phyloP scores from a whole-genome alignment of 371 early-diverging fungal species.

The Lichtheimia hyalospora region DNA sequence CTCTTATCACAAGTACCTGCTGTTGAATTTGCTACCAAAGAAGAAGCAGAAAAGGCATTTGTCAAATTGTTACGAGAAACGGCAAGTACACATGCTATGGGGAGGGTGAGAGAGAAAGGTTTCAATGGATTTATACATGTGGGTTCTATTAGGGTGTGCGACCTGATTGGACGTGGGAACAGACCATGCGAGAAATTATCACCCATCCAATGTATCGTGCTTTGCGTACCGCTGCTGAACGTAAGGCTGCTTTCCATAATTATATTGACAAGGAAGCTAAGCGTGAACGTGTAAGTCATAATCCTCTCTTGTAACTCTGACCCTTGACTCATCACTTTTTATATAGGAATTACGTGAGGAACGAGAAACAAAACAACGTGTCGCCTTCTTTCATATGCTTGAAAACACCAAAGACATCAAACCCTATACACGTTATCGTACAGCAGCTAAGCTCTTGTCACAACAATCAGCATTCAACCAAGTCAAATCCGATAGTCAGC shows the following conservation, averaged over 20 bases:
- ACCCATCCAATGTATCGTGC: conserved; percentile 85
- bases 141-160: conserved; percentile 61
- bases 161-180: conserved; percentile 89
- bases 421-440: conserved; percentile 52
- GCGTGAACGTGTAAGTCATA: conserved; percentile 46
- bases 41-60: conserved; percentile 88
- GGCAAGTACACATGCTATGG: conserved; percentile 36
- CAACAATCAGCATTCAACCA: conserved; percentile 50
- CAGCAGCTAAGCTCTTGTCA: conserved; percentile 44
- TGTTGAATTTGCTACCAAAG: conserved; percentile 70
- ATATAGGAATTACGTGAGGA: conserved; percentile 41
- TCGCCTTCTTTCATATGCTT: conserved; percentile 43
- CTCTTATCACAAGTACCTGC: conserved; percentile 22
- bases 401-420: conserved; percentile 43
- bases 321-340: neutral
- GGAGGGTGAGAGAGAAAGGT: too few species aligned
- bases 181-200: conserved; percentile 83
- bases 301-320: neutral
- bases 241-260: conserved; percentile 77
- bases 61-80: conserved; percentile 68
- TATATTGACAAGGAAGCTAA: conserved; percentile 62
- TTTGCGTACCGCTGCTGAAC: conserved; percentile 75
- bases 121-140: neutral
- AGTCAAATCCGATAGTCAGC: conserved; percentile 48
- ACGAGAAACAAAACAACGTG: conserved; percentile 44